Evolutionary conservation across 306 rosid genomes (phyloP), one percentile per base, ranked within the genome.

Genomic region (Cicer bijugum): DNA sequence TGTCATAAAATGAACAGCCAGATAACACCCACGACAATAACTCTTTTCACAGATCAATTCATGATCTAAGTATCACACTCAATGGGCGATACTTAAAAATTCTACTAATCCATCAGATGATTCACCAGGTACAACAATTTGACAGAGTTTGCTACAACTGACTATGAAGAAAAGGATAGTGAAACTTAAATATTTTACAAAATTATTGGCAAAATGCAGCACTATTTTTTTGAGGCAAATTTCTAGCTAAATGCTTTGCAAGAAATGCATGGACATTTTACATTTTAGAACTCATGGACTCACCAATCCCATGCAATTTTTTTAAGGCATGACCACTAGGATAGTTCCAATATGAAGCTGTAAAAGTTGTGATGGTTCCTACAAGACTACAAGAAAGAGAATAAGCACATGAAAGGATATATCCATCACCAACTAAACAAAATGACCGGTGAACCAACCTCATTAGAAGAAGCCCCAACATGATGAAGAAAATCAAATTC

Each of bases 291-390:
- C 50, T 75, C 72, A 7, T 40, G 38, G 74, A 71, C 89, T 74
- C 75, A 93, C 97, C 88, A 70, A 52, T 80, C 33, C 23, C 69
- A 74, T 93, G 98, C 89, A 93, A 79, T 67, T 79, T 79, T 84
- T 85, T 84, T 81, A 93, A 81, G 70, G 97, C 94, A 79, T 93
- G 84, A 17, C 98, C 96, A 65, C 98, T 91, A 20, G 98, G 92
- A 75, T 93, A 93, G 81, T 93, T 93, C 86, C 92, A 82, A 77
- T 82, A 86, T 64, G 98, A 93, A 4, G 98, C 98, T 83, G 84
- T 81, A 92, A 93, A 88, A 80, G 90, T 84, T 71, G 85, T 81
- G 70, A 85, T 37, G 20, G 96, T 81, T 84, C 86, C 89, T 82
- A 87, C 98, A 78, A 93, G 82, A 86, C 98, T 93, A 81, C 88